Conservation (phyloP, 805 yeast genomes). For the Cyberlindnera americana region DNA sequence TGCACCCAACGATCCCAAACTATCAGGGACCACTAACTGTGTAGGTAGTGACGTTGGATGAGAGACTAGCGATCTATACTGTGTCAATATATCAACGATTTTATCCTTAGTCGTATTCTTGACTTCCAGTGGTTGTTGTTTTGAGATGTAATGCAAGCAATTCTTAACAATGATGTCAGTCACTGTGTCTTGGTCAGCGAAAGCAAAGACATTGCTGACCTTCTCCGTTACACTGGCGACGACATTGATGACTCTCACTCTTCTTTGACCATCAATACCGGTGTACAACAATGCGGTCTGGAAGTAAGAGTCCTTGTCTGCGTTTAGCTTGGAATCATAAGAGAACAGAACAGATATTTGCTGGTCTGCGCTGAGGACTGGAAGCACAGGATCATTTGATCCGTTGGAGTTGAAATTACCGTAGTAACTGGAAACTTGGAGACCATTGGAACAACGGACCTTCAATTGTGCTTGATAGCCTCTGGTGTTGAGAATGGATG, state of each 20-base stretch:
- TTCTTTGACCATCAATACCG: conserved; percentile 67
- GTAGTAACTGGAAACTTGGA: conserved; percentile 74
- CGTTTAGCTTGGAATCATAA: conserved; percentile 71
- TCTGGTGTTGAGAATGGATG: conserved; percentile 43
- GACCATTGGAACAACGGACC: conserved; percentile 82
- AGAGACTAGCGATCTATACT: conserved; percentile 49
- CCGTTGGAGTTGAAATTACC: conserved; percentile 46
- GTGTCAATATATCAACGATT: conserved; percentile 52
- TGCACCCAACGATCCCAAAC: conserved; percentile 67
- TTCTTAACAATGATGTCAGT: conserved; percentile 52
- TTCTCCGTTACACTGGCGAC: conserved; percentile 80
- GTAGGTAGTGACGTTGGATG: conserved; percentile 44
- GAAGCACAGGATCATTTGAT: conserved; percentile 63
- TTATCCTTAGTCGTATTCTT: conserved; percentile 52
- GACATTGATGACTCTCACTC: conserved; percentile 81
- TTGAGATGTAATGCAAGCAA: conserved; percentile 36
- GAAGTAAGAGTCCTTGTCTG: conserved; percentile 77
- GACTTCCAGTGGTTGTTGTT: conserved; percentile 44
- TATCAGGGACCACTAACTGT: conserved; percentile 78
- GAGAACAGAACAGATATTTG: conserved; percentile 66
- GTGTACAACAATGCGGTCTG: conserved; percentile 90
- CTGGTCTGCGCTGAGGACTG: conserved; percentile 59
- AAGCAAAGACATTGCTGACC: conserved; percentile 68
- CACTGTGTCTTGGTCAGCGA: conserved; percentile 72
- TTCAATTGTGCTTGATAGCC: conserved; percentile 85